phyloP scores from a whole-genome alignment of 441 rosid species.

The Mallotus repandus region DNA sequence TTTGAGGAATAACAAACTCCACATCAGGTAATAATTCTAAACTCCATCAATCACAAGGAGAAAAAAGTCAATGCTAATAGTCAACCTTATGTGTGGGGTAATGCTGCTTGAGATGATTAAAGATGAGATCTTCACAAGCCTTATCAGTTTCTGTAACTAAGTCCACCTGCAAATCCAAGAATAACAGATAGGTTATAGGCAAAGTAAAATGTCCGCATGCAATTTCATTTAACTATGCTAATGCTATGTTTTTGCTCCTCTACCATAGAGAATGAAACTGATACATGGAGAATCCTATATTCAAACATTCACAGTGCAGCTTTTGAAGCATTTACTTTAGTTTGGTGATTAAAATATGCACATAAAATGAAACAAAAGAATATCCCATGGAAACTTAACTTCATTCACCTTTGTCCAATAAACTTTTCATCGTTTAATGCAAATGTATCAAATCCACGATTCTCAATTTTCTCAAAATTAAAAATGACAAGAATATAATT shows the following conservation, averaged over 20 bases:
- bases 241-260: neutral
- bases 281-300: too few species aligned
- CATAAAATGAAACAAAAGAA: too few species aligned
- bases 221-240: neutral
- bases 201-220: neutral
- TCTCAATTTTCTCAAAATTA: too few species aligned
- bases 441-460: too few species aligned
- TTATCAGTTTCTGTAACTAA: conserved; percentile 97
- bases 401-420: too few species aligned
- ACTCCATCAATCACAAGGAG: neutral
- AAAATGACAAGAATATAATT: too few species aligned
- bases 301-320: too few species aligned
- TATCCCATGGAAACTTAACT: too few species aligned
- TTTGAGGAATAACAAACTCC: neutral
- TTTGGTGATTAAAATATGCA: too few species aligned
- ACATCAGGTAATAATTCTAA: neutral
- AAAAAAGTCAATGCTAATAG: conserved; percentile 7
- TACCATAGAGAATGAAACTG: neutral
- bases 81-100: conserved; percentile 78
- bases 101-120: conserved; percentile 65
- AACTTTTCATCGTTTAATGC: too few species aligned
- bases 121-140: conserved; percentile 90
- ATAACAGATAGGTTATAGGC: neutral
- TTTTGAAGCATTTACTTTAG: too few species aligned
- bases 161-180: conserved; percentile 61